Base-by-base conservation (phyloP, 1,139 yeast genomes). In the Suhomyces wounanorum region DNA sequence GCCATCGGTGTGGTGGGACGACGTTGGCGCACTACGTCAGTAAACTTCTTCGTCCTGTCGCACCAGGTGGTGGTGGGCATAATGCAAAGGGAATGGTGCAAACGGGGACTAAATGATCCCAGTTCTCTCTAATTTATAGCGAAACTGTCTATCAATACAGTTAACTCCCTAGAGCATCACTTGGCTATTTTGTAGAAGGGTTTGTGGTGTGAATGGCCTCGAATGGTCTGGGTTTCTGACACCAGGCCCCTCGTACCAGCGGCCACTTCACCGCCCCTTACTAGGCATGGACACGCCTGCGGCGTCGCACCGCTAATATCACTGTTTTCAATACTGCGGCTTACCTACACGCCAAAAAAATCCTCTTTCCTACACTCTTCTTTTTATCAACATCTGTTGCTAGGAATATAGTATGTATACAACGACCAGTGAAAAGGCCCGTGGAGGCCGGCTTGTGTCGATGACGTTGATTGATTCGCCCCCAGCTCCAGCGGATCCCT, bases 321-420 rank as follows among this genome's bases (percentile, higher is more conserved):
- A 41, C 42, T 13, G 40, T 26, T 21, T 23, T 13, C 42, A 14
- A n/a, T 40, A 13, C 46, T 47, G 44, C 50, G 46, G 43, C 43
- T 37, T 33, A 39, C 43, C 39, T 30, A 45, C 46, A 47, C 43
- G 43, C 50, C 49, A 45, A 44, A 50, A 50, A 50, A 50, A 50
- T 28, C 42, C 44, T 26, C 52, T 49, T 45, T 41, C 48, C 46
- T 35, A 38, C 37, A 33, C 44, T 49, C 43, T 44, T 46, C 52
- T 50, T 50, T 50, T 47, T 37, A 43, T 50, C 50, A 46, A 45
- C 50, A 41, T 43, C 48, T 33, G 45, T 50, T 43, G 46, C 36
- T 40, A 46, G 52, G 50, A 50, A 44, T 47, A 46, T 42, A 43
- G 52, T 50, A 50, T 10, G 52, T 50, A 50, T 50, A 14, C 21